phyloP scores from a whole-genome alignment of 805 yeast species.

The Starmerella vaccinii region DNA sequence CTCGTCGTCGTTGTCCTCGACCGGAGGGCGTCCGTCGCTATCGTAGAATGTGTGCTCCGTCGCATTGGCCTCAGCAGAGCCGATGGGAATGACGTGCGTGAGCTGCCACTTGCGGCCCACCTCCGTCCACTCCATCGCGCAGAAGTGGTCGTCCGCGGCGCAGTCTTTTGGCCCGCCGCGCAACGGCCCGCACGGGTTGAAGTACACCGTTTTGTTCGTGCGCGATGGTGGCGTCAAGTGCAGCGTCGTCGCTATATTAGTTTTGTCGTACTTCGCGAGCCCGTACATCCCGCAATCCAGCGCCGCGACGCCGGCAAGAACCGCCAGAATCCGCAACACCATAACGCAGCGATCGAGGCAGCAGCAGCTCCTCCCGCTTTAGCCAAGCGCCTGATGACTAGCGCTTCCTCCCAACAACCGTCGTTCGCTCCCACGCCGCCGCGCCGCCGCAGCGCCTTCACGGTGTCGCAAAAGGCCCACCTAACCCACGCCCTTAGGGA shows the following conservation, averaged over 20 bases:
- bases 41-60: background rate
- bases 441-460: no score
- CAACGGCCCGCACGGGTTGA: slow-evolving; percentile 59
- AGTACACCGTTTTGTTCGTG: slow-evolving; percentile 52
- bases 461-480: no score
- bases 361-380: no score
- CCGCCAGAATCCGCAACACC: slow-evolving; percentile 5
- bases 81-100: slow-evolving; percentile 51
- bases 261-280: slow-evolving; percentile 41
- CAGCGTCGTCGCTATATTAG: slow-evolving; percentile 15
- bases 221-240: slow-evolving; percentile 71
- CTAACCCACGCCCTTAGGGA: no score
- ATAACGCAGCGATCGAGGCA: background rate
- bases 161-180: slow-evolving; percentile 38
- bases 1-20: slow-evolving; percentile 22
- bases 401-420: no score
- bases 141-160: slow-evolving; percentile 60
- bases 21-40: background rate
- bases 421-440: no score
- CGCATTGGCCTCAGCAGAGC: slow-evolving; percentile 20
- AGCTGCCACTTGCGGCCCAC: slow-evolving; percentile 42
- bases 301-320: slow-evolving; percentile 8
- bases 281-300: slow-evolving; percentile 23
- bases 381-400: slow-evolving; percentile 1
- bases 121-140: slow-evolving; percentile 56